Evolutionary conservation across 2,329 filamentous ascomycete species (phyloP).

Genomic region (Pseudocercospora macadamiae): DNA sequence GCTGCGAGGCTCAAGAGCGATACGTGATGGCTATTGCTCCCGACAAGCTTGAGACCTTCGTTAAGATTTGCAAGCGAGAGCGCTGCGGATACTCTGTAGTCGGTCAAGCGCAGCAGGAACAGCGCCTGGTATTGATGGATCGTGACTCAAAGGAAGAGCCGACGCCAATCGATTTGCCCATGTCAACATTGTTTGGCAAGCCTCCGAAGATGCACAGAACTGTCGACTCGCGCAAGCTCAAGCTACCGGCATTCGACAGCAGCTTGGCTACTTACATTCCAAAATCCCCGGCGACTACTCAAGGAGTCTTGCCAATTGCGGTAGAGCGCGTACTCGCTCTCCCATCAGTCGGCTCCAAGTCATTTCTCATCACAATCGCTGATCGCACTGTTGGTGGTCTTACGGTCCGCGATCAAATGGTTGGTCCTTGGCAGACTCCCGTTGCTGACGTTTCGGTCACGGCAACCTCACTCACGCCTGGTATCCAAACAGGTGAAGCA

Average conservation of each 20-base stretch:
- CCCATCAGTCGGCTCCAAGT: slow-evolving; percentile 93
- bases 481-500: slow-evolving; percentile 82
- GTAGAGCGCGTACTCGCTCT: slow-evolving; percentile 79
- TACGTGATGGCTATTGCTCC: slow-evolving; percentile 89
- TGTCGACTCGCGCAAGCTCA: slow-evolving; percentile 70
- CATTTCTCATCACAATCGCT: slow-evolving; percentile 94
- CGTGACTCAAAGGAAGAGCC: slow-evolving; percentile 74
- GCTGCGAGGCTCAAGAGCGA: slow-evolving; percentile 93
- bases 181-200: slow-evolving; percentile 86
- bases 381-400: slow-evolving; percentile 91
- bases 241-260: slow-evolving; percentile 73
- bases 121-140: slow-evolving; percentile 79
- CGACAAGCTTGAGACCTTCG: slow-evolving; percentile 74
- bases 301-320: slow-evolving; percentile 59
- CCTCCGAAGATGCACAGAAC: slow-evolving; percentile 78
- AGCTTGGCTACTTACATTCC: slow-evolving; percentile 70
- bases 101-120: slow-evolving; percentile 72
- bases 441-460: slow-evolving; percentile 95
- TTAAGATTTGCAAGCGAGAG: slow-evolving; percentile 74
- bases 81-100: slow-evolving; percentile 92
- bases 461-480: slow-evolving; percentile 73
- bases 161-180: slow-evolving; percentile 83
- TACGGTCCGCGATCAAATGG: slow-evolving; percentile 89
- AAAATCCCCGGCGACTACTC: slow-evolving; percentile 46
- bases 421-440: slow-evolving; percentile 93